Base-by-base conservation (phyloP, 108 stramenopile genomes). In the Skeletonema menzelii region DNA sequence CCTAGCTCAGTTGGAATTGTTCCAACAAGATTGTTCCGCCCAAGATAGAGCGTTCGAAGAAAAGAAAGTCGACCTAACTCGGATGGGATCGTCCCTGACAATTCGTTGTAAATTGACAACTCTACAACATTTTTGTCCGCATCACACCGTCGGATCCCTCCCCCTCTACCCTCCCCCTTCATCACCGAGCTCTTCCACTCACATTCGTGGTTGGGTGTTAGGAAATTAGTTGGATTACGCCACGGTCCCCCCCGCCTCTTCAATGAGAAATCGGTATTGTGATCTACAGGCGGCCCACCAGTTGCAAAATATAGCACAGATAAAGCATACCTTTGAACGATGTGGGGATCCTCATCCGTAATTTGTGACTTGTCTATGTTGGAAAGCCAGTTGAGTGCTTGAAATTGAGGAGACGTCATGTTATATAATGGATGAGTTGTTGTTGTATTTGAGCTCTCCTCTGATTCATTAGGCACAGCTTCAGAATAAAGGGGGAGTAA, bases 301-400 rank as follows among this genome's bases (percentile, higher is more conserved):
- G 89, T 86, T 12, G 74, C 42, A 62, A 75, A 90, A 70, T 79
- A 90, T 13, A 90, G 46, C 12, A 83, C 84, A 27, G 84, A 71
- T 49, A 87, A 47, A 35, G 71, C 79, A 63, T 76, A 89, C 28
- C 88, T 59, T 38, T 86, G 88, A 13, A 84, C 32, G 24, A 64
- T 6, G 11, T 40, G 38, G 20, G 63, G 63, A 26, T 44, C 42
- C 10, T 31, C 37, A 0, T 64, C 40, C 2, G 20, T 26, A 42
- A 64, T 35, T 44, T 24, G 32, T 2, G 26, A 40, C 20, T 69
- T 30, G 44, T 87, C 86, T 46, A 65, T 44, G 67, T 76, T 72
- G 4, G 79, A 67, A 20, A 87, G 63, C 83, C 83, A 87, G 5
- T 47, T 27, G 12, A 84, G 57, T 5, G 86, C 86, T 59, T 59